These are phyloP conservation scores for Aquilaria agallochum DNA, from an alignment of 441 rosid species.

Conservation along the genomic window DNA sequence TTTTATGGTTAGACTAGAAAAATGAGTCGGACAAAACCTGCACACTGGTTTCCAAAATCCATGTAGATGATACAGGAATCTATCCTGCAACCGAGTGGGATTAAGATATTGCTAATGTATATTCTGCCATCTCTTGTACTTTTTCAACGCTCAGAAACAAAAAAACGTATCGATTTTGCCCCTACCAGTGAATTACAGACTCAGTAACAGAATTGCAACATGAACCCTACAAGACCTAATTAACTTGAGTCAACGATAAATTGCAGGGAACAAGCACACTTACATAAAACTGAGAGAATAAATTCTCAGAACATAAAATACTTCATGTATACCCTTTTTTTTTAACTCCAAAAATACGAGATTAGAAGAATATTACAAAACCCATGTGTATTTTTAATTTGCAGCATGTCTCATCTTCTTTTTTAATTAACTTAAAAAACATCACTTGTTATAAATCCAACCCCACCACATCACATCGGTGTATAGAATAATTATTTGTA, in stretches of 20 bases:
- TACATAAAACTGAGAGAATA: too few relatives aligned
- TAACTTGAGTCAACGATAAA: too few relatives aligned
- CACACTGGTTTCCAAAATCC: background rate
- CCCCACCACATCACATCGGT: background rate
- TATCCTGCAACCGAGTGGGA: background rate
- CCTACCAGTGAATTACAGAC: background rate
- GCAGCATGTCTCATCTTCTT: slow-evolving; percentile 21
- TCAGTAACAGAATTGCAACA: too few relatives aligned
- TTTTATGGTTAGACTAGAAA: background rate
- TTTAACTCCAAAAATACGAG: too few relatives aligned
- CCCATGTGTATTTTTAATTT: background rate
- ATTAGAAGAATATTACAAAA: background rate
- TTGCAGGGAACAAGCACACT: too few relatives aligned
- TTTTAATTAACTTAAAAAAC: slow-evolving; percentile 23
- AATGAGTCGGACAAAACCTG: background rate
- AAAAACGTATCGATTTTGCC: background rate
- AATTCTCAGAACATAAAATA: too few relatives aligned
- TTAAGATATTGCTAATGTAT: background rate
- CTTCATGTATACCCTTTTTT: too few relatives aligned
- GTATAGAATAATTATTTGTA: background rate
- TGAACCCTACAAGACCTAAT: too few relatives aligned
- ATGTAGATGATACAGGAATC: background rate
- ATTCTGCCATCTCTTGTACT: too few relatives aligned
- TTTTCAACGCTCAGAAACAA: too few relatives aligned
- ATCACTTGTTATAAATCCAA: background rate